Conservation (phyloP, 2,329 filamentous ascomycete species). For the Trichoderma koningii region DNA sequence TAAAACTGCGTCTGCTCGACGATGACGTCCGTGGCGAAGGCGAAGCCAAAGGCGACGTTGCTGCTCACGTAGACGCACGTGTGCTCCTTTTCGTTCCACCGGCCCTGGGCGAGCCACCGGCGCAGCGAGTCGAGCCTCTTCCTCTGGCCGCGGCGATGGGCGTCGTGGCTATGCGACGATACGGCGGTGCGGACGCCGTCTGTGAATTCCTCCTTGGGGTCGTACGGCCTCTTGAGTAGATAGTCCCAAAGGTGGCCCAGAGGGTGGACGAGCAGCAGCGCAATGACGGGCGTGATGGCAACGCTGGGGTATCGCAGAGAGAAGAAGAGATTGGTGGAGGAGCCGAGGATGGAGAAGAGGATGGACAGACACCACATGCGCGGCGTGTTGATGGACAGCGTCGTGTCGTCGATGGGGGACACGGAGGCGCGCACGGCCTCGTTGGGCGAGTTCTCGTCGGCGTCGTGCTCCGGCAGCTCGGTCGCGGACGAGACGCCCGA, state of each 20-base stretch:
- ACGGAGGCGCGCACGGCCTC: conserved; percentile 80
- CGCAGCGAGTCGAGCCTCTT: conserved; percentile 46
- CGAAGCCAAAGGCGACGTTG: conserved; percentile 87
- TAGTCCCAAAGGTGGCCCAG: conserved; percentile 80
- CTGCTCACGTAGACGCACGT: conserved; percentile 87
- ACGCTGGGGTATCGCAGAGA: conserved; percentile 88
- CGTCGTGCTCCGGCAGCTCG: conserved; percentile 51
- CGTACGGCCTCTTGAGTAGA: conserved; percentile 63
- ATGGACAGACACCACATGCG: conserved; percentile 86
- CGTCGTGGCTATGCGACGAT: conserved; percentile 23
- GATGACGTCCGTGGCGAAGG: conserved; percentile 86
- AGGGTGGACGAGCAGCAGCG: conserved; percentile 79
- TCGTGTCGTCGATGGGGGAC: conserved; percentile 70
- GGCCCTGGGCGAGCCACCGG: conserved; percentile 76
- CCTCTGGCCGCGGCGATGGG: conserved; percentile 1
- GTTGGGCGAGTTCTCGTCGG: conserved; percentile 72
- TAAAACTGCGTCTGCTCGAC: conserved; percentile 91
- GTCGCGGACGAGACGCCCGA: conserved; percentile 43
- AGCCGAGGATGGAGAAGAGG: conserved; percentile 77
- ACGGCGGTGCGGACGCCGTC: conserved; percentile 48
- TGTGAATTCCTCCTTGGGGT: conserved; percentile 51
- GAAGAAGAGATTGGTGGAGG: conserved; percentile 85
- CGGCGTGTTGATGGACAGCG: conserved; percentile 81
- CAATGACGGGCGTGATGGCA: conserved; percentile 86
- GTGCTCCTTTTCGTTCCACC: conserved; percentile 88